These are phyloP conservation scores for Chlorella vulgaris DNA, from an alignment of 139 green algal genomes.

Conservation along the genomic window DNA sequence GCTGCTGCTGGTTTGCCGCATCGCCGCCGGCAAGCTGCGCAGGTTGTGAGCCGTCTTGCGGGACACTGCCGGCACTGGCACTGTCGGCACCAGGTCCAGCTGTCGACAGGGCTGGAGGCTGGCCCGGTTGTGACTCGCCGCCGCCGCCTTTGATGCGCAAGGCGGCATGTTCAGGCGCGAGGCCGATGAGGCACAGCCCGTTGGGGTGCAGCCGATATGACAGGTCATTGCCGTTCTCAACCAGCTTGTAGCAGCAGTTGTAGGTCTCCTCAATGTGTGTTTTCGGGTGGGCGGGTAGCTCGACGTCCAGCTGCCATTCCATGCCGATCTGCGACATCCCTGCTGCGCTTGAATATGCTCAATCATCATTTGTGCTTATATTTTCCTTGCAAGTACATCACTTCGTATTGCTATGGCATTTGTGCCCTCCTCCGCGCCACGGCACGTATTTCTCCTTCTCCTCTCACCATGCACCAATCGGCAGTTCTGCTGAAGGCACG, in stretches of 20 bases:
- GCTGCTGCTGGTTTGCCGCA: neutral
- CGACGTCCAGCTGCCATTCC: constrained; percentile 6
- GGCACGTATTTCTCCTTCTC: too few species aligned
- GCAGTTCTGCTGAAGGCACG: constrained; percentile 26
- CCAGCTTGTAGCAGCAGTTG: neutral
- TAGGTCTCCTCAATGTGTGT: constrained; percentile 23
- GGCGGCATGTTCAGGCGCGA: constrained; percentile 6
- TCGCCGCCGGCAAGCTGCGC: neutral
- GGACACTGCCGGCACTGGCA: neutral
- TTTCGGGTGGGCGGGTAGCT: neutral
- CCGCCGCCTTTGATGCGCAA: neutral
- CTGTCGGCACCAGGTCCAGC: neutral
- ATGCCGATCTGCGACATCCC: too few species aligned
- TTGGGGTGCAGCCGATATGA: constrained; percentile 17
- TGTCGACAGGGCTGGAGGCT: neutral
- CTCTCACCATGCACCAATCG: neutral
- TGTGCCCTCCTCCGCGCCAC: too few species aligned
- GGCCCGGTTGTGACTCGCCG: too few species aligned
- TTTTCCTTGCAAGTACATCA: neutral
- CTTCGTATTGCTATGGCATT: too few species aligned
- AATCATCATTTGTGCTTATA: neutral
- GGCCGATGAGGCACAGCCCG: constrained; percentile 1
- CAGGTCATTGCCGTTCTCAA: neutral
- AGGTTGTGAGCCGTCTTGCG: neutral
- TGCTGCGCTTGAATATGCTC: neutral